Evolutionary conservation across 768 basidiomycete genomes (phyloP), one percentile per base, ranked within the genome.

Genomic region (Phylloporus sp.): DNA sequence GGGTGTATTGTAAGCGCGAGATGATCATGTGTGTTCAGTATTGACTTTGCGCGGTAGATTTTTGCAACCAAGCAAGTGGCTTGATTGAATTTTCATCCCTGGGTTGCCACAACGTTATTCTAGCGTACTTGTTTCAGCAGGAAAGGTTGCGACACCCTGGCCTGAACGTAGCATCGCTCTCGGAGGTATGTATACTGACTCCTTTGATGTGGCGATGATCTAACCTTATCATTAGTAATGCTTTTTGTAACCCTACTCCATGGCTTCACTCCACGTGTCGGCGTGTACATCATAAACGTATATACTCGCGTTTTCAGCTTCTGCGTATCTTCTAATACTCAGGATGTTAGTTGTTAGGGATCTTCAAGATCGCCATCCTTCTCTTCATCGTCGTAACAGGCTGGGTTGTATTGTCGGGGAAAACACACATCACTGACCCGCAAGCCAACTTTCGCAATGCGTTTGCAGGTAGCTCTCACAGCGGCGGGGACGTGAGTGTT

Each of bases 371-470:
- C 5, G 48, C 70, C 13, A 78, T 84, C 43, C 69, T 84, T 0
- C 22, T 78, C n/a, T 75, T 83, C 52, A 65, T 86, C 39, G 76
- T 81, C 1, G 63, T 84, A 36, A 76, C 80, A 5, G 81, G 82
- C 4, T 78, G 81, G 70, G 80, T 80, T 20, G 85, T 85, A 8
- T 73, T 86, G 10, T 75, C 77, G 5, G 84, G 82, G 1, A 70
- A 74, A 47, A 84, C 81, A 3, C 72, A 70, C 8, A 74, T 86
- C n/a, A 34, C 72, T 38, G 76, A 85, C 62, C 81, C 85, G 0
- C 72, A 76, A 42, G 73, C 69, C 34, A 82, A 83, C 63, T 86
- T 86, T 64, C 71, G 67, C 36, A 63, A 84, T 58, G 71, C 79
- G 0, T 87, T 86, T 50, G 73, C 70, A 1, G 82, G 80, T 20